Evolutionary conservation across 1,284 basidiomycete species (phyloP), one percentile per base, ranked within the genome.

Genomic region (Golubevia sp.): DNA sequence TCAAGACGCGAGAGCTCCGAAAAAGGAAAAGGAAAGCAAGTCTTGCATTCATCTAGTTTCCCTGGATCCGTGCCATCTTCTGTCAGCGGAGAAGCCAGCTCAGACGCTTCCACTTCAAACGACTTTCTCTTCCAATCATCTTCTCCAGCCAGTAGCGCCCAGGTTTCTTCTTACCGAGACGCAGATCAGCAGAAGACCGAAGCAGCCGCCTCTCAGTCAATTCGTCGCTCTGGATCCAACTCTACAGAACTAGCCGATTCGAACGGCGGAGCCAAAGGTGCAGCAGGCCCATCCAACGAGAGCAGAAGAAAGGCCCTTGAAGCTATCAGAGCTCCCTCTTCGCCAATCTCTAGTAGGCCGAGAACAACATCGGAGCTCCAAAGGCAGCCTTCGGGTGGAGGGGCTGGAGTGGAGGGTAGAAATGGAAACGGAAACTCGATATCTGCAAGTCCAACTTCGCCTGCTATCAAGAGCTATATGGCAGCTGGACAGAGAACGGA

Each of bases 401-500:
- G 38, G 18, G 11, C 38, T 18, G 38, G 38, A 44, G 18, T 44
- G 11, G 38, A 44, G 18, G 38, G 38, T 44, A 44, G 38, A 13
- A 18, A 18, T 44, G 18, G 38, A 18, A 44, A 44, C 18, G 38
- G 38, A 44, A 44, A 44, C 18, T 8, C 13, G 18, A 44, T 13
- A 13, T 18, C 11, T 13, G 18, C 18, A 8, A 44, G 38, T 44
- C 38, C 38, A 44, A 44, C 38, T 44, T 44, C 38, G 18, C 38
- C 53, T 15, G 23, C 60, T n/a, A 44, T 34, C 30, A 67, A 70
- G 44, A 64, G 66, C 21, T 76, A 76, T 54, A 50, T 76, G 2
- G 63, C 68, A 3, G 71, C 71, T 18, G 76, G 77, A n/a, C 57
- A 61, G 27, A 66, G 70, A 25, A 74, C 66, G 13, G 77, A 79